Evolutionary conservation across 176 grass and related monocot genomes (phyloP).

Genomic region (Eragrostis nindensis): DNA sequence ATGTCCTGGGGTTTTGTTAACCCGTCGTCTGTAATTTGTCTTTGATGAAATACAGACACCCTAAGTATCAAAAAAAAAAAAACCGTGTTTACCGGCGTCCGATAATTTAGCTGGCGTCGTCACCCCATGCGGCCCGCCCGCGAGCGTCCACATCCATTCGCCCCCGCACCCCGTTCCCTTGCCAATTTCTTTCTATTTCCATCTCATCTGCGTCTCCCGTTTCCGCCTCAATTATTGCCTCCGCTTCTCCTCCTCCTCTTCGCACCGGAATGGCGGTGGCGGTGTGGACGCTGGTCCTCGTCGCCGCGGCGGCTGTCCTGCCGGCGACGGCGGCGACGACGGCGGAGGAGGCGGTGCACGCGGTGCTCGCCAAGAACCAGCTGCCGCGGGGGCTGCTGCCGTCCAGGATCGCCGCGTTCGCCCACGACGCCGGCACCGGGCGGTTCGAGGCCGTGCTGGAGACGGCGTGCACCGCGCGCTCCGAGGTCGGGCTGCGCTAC

Average conservation of each 20-base stretch:
- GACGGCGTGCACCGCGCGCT: slow-evolving; percentile 53
- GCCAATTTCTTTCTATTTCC: neutral
- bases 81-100: neutral
- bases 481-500: slow-evolving; percentile 68
- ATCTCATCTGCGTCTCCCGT: neutral
- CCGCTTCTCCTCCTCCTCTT: neutral
- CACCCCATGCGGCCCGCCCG: neutral
- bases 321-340: neutral
- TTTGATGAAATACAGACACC: no score
- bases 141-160: neutral
- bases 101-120: neutral
- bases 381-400: slow-evolving; percentile 66
- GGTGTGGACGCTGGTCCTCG: neutral
- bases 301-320: neutral
- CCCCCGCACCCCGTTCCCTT: neutral
- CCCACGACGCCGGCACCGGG: slow-evolving; percentile 44
- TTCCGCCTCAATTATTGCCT: slow-evolving; percentile 47
- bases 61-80: no score
- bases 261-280: slow-evolving; percentile 32
- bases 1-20: no score
- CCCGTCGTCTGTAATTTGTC: no score
- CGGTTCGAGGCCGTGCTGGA: slow-evolving; percentile 59
- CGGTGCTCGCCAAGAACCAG: slow-evolving; percentile 48
- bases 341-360: slow-evolving; percentile 50
- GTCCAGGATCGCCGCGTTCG: slow-evolving; percentile 51